A percentile compares a stretch with the other conserved stretches of the same genome.
Conservation (phyloP, 176 grass and related monocot genomes). For the Alloteropsis semialata region DNA sequence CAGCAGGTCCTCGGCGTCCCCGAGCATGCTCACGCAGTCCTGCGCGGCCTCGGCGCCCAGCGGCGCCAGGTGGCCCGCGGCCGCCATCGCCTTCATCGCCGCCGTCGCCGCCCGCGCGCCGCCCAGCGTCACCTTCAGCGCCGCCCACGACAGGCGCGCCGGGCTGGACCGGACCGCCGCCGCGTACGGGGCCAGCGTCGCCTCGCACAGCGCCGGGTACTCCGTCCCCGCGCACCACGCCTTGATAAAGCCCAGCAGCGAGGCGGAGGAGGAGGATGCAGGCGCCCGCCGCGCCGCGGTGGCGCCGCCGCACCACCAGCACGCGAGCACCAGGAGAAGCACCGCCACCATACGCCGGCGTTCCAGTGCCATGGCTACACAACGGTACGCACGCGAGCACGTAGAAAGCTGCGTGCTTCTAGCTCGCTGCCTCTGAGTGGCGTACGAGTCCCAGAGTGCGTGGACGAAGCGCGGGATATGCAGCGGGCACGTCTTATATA, state of each 20-base stretch:
- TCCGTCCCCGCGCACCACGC: slow-evolving; percentile 45
- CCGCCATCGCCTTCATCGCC: slow-evolving; percentile 30
- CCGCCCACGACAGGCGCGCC: slow-evolving; percentile 35
- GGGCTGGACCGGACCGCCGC: slow-evolving; percentile 26
- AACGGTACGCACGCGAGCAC: too few relatives aligned
- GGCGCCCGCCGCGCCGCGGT: background rate
- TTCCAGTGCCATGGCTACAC: background rate
- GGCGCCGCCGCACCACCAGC: background rate
- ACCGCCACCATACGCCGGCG: background rate
- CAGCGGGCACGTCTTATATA: background rate
- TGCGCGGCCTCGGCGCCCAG: slow-evolving; percentile 41
- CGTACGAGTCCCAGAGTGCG: background rate
- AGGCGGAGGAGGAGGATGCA: background rate
- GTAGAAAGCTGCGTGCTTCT: too few relatives aligned
- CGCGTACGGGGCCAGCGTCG: slow-evolving; percentile 44
- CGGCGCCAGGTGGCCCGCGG: background rate
- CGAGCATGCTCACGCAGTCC: slow-evolving; percentile 65
- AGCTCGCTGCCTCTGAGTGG: background rate
- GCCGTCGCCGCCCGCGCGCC: slow-evolving; percentile 31
- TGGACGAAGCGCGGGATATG: background rate
- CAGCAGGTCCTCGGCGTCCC: slow-evolving; percentile 53
- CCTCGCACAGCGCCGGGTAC: slow-evolving; percentile 49
- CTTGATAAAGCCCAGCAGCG: slow-evolving; percentile 8
- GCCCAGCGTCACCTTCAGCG: slow-evolving; percentile 33
- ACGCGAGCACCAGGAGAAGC: background rate